Evolutionary conservation across 2,329 filamentous ascomycete genomes (phyloP).

Genomic region (Zymoseptoria passerinii): DNA sequence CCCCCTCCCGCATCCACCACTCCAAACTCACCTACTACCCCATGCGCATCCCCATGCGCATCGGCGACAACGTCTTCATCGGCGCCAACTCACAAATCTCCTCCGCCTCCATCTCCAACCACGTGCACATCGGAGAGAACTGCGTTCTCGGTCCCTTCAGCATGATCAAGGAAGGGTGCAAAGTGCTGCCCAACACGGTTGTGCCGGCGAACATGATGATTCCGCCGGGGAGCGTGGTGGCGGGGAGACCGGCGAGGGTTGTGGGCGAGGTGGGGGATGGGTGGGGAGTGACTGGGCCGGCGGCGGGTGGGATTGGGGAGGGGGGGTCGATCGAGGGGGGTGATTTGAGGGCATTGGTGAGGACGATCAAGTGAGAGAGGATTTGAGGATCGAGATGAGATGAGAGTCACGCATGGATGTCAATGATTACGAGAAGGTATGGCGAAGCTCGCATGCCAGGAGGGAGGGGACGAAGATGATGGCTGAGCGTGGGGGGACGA

Average conservation of each 20-base stretch:
- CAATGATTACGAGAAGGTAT: not conserved
- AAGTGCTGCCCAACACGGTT: constrained; percentile 74
- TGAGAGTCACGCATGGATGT: not conserved
- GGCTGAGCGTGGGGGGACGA: too few species aligned
- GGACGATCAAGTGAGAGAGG: constrained; percentile 35
- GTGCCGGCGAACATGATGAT: constrained; percentile 85
- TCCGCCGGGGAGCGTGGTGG: constrained; percentile 87
- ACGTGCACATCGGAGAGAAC: constrained; percentile 74
- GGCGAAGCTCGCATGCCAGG: not conserved
- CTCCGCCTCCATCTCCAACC: constrained; percentile 71
- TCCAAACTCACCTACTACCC: constrained; percentile 72
- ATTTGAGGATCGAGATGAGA: not conserved
- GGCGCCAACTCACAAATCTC: constrained; percentile 62
- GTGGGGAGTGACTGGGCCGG: constrained; percentile 28
- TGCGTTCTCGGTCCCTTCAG: constrained; percentile 77
- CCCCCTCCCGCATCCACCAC: constrained; percentile 73
- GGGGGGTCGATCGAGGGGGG: constrained; percentile 44
- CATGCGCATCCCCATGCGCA: constrained; percentile 82
- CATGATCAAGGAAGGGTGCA: constrained; percentile 89
- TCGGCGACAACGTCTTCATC: constrained; percentile 91
- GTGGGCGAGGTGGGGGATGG: constrained; percentile 74
- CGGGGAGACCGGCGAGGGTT: constrained; percentile 68
- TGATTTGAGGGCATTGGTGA: constrained; percentile 41
- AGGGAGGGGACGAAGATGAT: too few species aligned
- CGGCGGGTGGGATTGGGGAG: constrained; percentile 32